Conservation (phyloP, 805 yeast genomes). For the Pichia paraexigua region DNA sequence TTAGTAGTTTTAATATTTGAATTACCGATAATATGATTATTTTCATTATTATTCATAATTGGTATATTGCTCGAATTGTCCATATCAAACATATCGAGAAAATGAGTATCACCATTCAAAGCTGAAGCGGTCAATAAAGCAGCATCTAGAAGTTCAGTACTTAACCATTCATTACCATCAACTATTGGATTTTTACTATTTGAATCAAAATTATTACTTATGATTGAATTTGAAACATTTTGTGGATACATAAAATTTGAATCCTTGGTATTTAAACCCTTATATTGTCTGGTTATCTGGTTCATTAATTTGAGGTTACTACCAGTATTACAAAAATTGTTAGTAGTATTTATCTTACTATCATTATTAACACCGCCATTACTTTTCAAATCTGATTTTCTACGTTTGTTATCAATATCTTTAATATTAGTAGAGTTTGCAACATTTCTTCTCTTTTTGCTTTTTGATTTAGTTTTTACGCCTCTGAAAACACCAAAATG, state of each 20-base stretch:
- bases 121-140: conserved; percentile 72
- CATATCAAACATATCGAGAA: conserved; percentile 43
- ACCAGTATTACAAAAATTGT: background rate
- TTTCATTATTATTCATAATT: background rate
- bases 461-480: conserved; percentile 12
- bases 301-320: background rate
- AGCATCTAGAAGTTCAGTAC: conserved; percentile 63
- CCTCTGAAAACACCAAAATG: conserved; percentile 81
- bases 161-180: conserved; percentile 55
- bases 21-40: background rate
- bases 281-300: background rate
- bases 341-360: background rate
- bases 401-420: background rate
- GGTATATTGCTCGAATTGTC: conserved; percentile 14
- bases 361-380: background rate
- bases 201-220: background rate
- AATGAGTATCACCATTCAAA: conserved; percentile 49
- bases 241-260: conserved; percentile 4
- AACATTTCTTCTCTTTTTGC: conserved; percentile 13
- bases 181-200: background rate
- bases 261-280: background rate
- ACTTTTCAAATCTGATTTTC: background rate
- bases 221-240: conserved; percentile 1
- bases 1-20: background rate
- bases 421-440: background rate